Conservation (phyloP, 345 rosid genomes). For the Boechera divaricarpa region DNA sequence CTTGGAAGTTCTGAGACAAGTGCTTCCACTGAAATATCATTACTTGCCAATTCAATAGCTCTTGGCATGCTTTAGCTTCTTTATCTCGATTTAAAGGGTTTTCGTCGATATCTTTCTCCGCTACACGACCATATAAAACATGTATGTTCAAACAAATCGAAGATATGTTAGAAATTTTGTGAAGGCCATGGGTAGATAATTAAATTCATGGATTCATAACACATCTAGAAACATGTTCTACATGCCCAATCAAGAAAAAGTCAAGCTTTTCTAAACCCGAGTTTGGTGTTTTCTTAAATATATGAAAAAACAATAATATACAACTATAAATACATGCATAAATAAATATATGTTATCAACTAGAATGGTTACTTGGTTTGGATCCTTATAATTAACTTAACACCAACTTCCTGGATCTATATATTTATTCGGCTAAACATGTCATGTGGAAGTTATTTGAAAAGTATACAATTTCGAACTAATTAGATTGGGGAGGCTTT, state of each 20-base stretch:
- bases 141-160: not conserved
- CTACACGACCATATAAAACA: not conserved
- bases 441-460: slow-evolving; percentile 29
- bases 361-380: slow-evolving; percentile 26
- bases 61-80: not conserved
- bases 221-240: not conserved
- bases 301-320: not conserved
- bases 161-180: no score
- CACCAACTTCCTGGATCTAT: not conserved
- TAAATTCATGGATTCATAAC: not conserved
- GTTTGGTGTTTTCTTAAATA: not conserved
- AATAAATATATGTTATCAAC: not conserved
- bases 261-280: not conserved
- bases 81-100: not conserved
- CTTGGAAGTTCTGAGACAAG: not conserved
- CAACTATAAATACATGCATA: no score
- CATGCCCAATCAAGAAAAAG: not conserved
- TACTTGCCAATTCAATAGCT: not conserved
- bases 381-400: not conserved
- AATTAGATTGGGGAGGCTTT: slow-evolving; percentile 22
- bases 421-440: slow-evolving; percentile 22
- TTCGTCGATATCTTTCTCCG: not conserved
- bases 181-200: not conserved
- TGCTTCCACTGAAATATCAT: not conserved
- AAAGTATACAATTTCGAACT: slow-evolving; percentile 31